Base-by-base conservation (phyloP, 2,329 filamentous ascomycete genomes). In the Helicocarpus griseus region DNA sequence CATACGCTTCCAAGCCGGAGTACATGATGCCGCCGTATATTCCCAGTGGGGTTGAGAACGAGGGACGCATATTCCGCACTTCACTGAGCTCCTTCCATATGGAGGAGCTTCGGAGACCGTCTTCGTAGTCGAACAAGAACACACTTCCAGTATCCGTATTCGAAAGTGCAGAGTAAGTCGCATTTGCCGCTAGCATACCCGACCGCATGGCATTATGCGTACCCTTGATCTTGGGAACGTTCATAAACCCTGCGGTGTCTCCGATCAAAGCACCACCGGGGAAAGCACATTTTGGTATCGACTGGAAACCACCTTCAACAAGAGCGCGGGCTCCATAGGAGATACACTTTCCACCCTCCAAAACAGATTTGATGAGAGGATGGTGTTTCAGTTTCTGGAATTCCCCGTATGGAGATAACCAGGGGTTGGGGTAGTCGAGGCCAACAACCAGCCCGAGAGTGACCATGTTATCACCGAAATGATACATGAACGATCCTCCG, bases 321-420 rank as follows among this genome's bases (percentile, higher is more conserved):
- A 98, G 77, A 2, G 91, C 87, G 53, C 93, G 82, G 5, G 93
- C 93, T 54, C 87, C 93, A 65, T 98, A 98, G 0, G 93, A 95
- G 58, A 98, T 89, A 69, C 93, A 97, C 74, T 95, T 96, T 58
- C 93, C 93, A 54, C 91, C 91, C 69, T 97, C 88, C n/a, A 98
- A 79, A 17, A 90, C 83, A 4, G 82, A 77, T 58, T 78, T 83
- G 76, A 94, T 97, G 47, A 94, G 73, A n/a, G 93, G 90, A 69
- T 98, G 93, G 61, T 91, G 86, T 78, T 98, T 98, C 77, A 98
- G 85, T 76, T 95, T 95, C 69, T 98, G 93, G 69, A 98, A 98
- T 68, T 98, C 93, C 53, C 83, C 81, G 66, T 97, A 98, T 0
- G 93, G 93, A 3, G 90, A 93, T 51, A 97, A 72, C 89, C 91